Evolutionary conservation across 1,284 basidiomycete genomes (phyloP).

Genomic region (Cerioporus squamosus): DNA sequence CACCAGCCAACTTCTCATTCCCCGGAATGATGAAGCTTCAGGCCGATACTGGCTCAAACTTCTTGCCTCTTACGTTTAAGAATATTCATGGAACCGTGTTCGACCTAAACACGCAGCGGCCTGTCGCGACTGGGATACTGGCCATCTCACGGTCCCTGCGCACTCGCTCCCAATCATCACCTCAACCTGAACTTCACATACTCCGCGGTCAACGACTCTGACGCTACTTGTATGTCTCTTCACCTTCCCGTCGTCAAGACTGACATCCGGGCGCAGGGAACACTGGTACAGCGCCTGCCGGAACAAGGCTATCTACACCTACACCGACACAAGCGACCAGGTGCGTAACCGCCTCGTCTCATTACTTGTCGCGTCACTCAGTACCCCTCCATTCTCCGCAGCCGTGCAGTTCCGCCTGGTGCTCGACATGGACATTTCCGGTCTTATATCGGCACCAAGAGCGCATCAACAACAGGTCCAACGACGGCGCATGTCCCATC

Average conservation of each 20-base stretch:
- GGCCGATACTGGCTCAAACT: constrained; percentile 73
- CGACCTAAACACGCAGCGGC: constrained; percentile 64
- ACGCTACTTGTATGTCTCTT: constrained; percentile 72
- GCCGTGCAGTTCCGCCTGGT: constrained; percentile 72
- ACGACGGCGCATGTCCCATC: constrained; percentile 75
- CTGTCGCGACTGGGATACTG: constrained; percentile 71
- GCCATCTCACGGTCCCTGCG: constrained; percentile 61
- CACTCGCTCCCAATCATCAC: constrained; percentile 62
- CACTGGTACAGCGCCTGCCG: constrained; percentile 81
- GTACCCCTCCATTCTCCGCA: constrained; percentile 30
- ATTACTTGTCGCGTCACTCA: background rate
- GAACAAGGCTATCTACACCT: constrained; percentile 54
- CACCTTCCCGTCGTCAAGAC: background rate
- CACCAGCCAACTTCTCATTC: constrained; percentile 88
- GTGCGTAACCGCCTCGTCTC: constrained; percentile 48
- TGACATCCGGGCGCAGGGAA: constrained; percentile 50
- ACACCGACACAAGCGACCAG: constrained; percentile 62
- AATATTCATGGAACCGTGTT: constrained; percentile 66
- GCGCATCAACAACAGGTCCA: constrained; percentile 61
- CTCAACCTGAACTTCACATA: constrained; percentile 85
- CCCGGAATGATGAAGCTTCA: constrained; percentile 73
- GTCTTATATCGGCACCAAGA: constrained; percentile 61
- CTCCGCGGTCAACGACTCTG: constrained; percentile 76
- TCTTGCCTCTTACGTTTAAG: constrained; percentile 75
- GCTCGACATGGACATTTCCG: constrained; percentile 72